Percentiles rank a stretch among this genome's conserved stretches.
Conservation (phyloP, 2,329 filamentous ascomycete species). For the Furcasterigmium sp. region DNA sequence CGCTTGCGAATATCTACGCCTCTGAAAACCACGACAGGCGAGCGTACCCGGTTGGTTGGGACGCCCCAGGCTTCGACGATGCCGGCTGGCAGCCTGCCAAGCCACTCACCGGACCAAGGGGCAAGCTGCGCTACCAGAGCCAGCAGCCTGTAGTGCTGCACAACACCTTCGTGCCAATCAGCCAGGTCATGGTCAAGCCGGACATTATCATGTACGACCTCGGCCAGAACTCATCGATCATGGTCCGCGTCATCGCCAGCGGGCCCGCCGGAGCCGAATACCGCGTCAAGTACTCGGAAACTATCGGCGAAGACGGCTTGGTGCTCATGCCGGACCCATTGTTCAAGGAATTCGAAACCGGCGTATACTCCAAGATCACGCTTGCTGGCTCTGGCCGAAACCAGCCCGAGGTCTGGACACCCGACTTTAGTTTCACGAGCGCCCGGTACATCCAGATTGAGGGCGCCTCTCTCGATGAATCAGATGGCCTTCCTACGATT, state of each 20-base stretch:
- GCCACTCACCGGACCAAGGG: constrained; percentile 30
- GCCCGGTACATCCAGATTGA: constrained; percentile 35
- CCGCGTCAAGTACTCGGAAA: constrained; percentile 17
- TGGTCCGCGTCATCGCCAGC: constrained; percentile 15
- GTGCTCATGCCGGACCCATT: constrained; percentile 35
- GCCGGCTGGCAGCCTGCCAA: constrained; percentile 24
- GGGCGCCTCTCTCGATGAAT: constrained; percentile 21
- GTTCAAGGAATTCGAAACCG: constrained; percentile 24
- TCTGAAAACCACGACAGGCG: constrained; percentile 31
- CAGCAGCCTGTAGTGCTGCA: constrained; percentile 31
- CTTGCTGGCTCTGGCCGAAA: constrained; percentile 23
- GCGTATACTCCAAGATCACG: constrained; percentile 31
- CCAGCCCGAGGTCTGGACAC: constrained; percentile 25
- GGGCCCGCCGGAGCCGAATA: constrained; percentile 12
- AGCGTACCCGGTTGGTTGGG: constrained; percentile 27
- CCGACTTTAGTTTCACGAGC: constrained; percentile 35
- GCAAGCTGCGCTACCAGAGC: constrained; percentile 30
- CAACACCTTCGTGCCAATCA: constrained; percentile 25
- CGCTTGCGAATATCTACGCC: constrained; percentile 32
- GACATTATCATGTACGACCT: constrained; percentile 15
- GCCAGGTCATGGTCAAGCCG: constrained; percentile 10
- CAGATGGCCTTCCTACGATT: constrained; percentile 23
- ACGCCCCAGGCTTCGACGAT: constrained; percentile 16
- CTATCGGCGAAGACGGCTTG: constrained; percentile 15
- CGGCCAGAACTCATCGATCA: constrained; percentile 18